Conservation (phyloP, 2,329 filamentous ascomycete species). For the Aureobasidium sp. region DNA sequence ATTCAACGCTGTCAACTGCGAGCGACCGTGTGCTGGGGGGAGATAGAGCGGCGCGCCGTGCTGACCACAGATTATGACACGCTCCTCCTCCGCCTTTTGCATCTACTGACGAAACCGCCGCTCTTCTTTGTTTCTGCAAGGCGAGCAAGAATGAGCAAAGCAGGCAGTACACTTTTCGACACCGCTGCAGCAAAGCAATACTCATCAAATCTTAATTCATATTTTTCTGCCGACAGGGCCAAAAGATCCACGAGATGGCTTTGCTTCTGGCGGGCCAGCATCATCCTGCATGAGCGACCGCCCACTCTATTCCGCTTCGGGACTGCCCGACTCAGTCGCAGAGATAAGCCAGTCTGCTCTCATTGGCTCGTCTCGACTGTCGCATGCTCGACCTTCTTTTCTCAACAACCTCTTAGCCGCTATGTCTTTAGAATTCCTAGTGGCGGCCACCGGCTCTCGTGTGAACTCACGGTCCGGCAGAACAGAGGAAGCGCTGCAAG, state of each 20-base stretch:
- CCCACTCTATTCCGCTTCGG: constrained; percentile 5
- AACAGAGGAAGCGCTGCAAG: neutral
- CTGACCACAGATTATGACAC: constrained; percentile 3
- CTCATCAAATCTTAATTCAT: constrained; percentile 11
- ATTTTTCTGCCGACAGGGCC: neutral
- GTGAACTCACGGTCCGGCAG: constrained; percentile 10
- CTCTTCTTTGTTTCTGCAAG: neutral
- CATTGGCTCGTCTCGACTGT: constrained; percentile 11
- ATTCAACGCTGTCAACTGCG: constrained; percentile 11
- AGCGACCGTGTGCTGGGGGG: neutral
- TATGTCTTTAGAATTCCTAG: constrained; percentile 2
- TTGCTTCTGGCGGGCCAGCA: constrained; percentile 11
- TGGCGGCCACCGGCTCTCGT: constrained; percentile 8
- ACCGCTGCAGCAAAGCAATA: constrained; percentile 6
- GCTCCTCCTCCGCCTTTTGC: neutral
- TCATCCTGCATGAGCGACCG: constrained; percentile 10
- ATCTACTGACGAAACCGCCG: neutral
- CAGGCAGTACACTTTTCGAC: neutral
- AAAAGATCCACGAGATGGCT: neutral
- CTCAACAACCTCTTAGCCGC: constrained; percentile 1
- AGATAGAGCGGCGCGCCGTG: constrained; percentile 1
- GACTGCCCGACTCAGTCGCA: neutral
- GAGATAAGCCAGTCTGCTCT: constrained; percentile 15
- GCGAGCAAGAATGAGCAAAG: neutral
- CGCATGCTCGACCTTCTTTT: neutral